Base-by-base conservation (phyloP, 768 basidiomycete genomes). In the Suillus variegatus region DNA sequence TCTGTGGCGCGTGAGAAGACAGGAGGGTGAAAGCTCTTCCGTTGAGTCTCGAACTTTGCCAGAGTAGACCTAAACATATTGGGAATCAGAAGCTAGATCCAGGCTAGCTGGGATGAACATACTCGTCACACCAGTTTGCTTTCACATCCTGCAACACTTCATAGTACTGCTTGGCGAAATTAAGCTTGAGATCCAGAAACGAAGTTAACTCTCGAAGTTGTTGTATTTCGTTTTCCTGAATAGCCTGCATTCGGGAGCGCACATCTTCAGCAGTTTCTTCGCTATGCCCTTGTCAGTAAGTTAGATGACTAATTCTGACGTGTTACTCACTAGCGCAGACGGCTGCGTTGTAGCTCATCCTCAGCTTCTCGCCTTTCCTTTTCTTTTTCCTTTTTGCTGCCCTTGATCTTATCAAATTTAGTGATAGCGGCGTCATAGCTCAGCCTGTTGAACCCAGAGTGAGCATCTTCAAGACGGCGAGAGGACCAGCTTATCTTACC, bases 201-300 rank as follows among this genome's bases (percentile, higher is more conserved):
- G 78, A 75, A 4, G 86, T 86, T 40, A 97, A 80, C 47, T 91
- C 93, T 41, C 84, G 85, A 6, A 92, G 79, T 69, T 94, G 91
- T 36, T 81, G 78, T 35, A 86, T 80, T 72, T 97, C 94, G 61
- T 89, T 88, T 67, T 93, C 89, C 72, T 94, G 92, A 57, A 97
- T 90, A 0, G 82, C 83, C 60, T 86, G 84, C 84, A 96, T 93
- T 44, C 91, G 86, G 3, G 83, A 83, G n/a, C 88, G 90, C 1
- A 96, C 85, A 67, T 96, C 93, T 72, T 95, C 91, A 10, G 88
- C 84, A 0, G 90, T 89, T 76, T 97, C 94, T 64, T 97, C 94
- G 69, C 95, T 95, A 69, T 10, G 60, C 56, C 63, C 4, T 68
- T 64, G 63, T 62, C 38, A 68, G 46, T 56, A 57, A 16, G 28